A percentile compares a stretch with the other conserved stretches of the same genome.
Evolutionary conservation across 129 eudicot genomes (phyloP).

Genomic region (Scalesia atractyloides): DNA sequence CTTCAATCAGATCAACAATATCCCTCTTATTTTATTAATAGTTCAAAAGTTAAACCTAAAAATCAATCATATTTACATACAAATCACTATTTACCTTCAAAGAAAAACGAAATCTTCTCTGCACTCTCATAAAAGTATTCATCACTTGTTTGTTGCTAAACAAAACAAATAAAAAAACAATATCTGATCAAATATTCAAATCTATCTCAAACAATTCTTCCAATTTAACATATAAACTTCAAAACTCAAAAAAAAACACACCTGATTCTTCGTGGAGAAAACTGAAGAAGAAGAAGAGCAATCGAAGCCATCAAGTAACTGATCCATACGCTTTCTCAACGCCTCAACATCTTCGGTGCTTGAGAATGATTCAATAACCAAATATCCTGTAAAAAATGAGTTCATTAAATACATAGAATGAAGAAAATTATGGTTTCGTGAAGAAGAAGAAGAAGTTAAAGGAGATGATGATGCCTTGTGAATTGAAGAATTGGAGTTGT

Average conservation of each 20-base stretch:
- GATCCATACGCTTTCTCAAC: constrained; percentile 67
- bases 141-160: constrained; percentile 67
- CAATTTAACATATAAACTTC: neutral
- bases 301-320: constrained; percentile 74
- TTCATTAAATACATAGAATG: neutral
- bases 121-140: constrained; percentile 95
- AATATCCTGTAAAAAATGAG: constrained; percentile 44
- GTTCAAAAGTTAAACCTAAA: neutral
- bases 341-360: constrained; percentile 60
- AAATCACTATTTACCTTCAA: constrained; percentile 59
- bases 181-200: neutral
- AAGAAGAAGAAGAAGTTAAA: constrained; percentile 6
- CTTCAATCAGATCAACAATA: constrained; percentile 1
- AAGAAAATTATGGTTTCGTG: constrained; percentile 5
- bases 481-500: constrained; percentile 65
- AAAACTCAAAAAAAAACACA: constrained; percentile 26
- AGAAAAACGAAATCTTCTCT: constrained; percentile 93
- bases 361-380: constrained; percentile 75
- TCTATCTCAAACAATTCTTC: neutral
- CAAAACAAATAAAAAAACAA: constrained; percentile 3
- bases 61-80: neutral
- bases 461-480: constrained; percentile 48
- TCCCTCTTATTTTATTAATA: constrained; percentile 10
- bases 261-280: constrained; percentile 93
- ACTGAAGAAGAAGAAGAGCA: constrained; percentile 61